Conservation (phyloP, 306 rosid genomes). For the Casuarina cunninghamiana region DNA sequence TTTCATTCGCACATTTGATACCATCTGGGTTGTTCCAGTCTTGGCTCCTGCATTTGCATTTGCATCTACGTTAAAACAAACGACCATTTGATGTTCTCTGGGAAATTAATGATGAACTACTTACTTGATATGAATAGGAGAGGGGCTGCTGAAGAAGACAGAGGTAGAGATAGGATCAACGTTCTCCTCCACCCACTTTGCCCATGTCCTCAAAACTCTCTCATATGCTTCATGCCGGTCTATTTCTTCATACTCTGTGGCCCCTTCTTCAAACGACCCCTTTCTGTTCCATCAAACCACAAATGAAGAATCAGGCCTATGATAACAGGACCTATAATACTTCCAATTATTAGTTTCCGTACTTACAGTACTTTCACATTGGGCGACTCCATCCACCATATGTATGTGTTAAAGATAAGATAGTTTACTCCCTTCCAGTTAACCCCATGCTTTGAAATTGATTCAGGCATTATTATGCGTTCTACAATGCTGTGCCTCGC, state of each 20-base stretch:
- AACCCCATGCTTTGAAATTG: conserved; percentile 77
- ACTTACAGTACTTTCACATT: conserved; percentile 88
- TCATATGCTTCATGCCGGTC: conserved; percentile 60
- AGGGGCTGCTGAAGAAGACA: conserved; percentile 82
- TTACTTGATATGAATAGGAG: conserved; percentile 97
- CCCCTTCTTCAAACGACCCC: conserved; percentile 80
- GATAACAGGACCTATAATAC: background rate
- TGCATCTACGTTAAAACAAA: no score
- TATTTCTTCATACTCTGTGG: conserved; percentile 74
- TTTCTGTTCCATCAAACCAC: conserved; percentile 44
- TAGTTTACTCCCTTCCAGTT: conserved; percentile 81
- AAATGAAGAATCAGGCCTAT: conserved; percentile 4
- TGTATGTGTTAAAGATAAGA: conserved; percentile 87
- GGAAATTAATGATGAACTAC: no score
- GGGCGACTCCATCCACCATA: conserved; percentile 96
- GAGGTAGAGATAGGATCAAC: conserved; percentile 73
- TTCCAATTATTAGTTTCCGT: background rate
- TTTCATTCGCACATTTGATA: conserved; percentile 83
- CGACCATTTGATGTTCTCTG: conserved; percentile 46
- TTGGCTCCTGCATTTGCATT: conserved; percentile 61
- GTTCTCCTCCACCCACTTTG: conserved; percentile 73
- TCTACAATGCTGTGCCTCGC: conserved; percentile 74
- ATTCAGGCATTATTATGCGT: conserved; percentile 87
- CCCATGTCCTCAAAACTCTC: conserved; percentile 79
- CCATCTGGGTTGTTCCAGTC: conserved; percentile 91